Percentiles rank a stretch among this genome's conserved stretches.
Evolutionary conservation across 306 rosid genomes (phyloP).

Genomic region (Biancaea sappan): DNA sequence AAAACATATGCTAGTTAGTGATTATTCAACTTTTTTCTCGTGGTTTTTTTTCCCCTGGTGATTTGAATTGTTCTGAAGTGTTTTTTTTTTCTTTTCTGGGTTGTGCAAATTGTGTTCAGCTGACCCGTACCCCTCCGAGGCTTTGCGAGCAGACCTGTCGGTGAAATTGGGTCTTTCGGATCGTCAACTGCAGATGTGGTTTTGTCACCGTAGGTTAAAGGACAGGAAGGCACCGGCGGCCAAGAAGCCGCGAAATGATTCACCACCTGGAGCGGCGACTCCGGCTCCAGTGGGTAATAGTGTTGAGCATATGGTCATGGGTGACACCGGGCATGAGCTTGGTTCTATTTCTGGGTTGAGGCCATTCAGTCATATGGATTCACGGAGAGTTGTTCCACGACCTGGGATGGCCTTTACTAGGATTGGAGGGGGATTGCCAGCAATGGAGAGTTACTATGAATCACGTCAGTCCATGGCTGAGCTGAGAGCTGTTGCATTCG

Average conservation of each 20-base stretch:
- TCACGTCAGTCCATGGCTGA: slow-evolving; percentile 49
- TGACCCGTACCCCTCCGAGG: slow-evolving; percentile 68
- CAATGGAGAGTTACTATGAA: slow-evolving; percentile 47
- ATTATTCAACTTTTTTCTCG: neutral
- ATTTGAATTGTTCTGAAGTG: slow-evolving; percentile 30
- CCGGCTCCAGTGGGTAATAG: slow-evolving; percentile 24
- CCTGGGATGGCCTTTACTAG: slow-evolving; percentile 43
- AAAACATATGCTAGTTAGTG: slow-evolving; percentile 62
- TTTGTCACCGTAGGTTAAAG: slow-evolving; percentile 78
- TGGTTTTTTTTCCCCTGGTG: neutral
- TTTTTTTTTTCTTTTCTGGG: slow-evolving; percentile 1
- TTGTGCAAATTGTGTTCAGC: slow-evolving; percentile 39
- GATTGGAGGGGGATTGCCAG: slow-evolving; percentile 43
- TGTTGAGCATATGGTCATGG: slow-evolving; percentile 42
- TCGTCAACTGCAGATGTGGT: slow-evolving; percentile 91
- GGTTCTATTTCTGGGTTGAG: slow-evolving; percentile 41
- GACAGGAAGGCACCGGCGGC: slow-evolving; percentile 49
- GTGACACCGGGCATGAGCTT: slow-evolving; percentile 32
- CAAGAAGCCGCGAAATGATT: slow-evolving; percentile 42
- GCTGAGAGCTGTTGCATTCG: slow-evolving; percentile 64
- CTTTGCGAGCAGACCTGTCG: slow-evolving; percentile 59
- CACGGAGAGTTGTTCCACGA: slow-evolving; percentile 33
- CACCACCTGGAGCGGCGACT: slow-evolving; percentile 14
- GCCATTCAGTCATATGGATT: slow-evolving; percentile 42
- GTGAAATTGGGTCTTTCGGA: slow-evolving; percentile 63